Percentiles rank a stretch among this genome's conserved stretches.
phyloP scores from a whole-genome alignment of 371 early-diverging fungal species.

The Mucor irregularis region DNA sequence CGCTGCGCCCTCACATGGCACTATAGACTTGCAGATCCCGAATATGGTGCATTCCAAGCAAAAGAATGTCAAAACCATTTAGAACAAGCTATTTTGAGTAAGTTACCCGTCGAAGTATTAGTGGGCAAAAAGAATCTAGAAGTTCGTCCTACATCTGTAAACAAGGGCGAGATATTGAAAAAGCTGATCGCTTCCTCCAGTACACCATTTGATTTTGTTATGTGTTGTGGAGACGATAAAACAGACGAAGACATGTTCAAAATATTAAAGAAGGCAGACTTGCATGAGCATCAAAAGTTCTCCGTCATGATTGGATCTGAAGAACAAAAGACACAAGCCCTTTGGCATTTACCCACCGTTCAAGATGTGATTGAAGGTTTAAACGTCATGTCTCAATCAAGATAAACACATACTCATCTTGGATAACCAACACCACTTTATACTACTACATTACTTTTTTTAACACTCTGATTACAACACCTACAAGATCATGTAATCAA shows the following conservation, averaged over 20 bases:
- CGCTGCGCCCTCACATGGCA: slow-evolving; percentile 88
- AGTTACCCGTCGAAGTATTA: slow-evolving; percentile 91
- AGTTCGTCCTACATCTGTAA: slow-evolving; percentile 78
- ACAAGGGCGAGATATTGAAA: slow-evolving; percentile 94
- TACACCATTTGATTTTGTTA: slow-evolving; percentile 76
- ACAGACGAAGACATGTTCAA: slow-evolving; percentile 96
- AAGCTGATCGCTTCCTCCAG: slow-evolving; percentile 60
- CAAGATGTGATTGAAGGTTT: slow-evolving; percentile 49
- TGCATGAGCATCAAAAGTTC: slow-evolving; percentile 48
- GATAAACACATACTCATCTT: background rate
- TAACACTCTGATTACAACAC: no score
- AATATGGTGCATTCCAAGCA: slow-evolving; percentile 82
- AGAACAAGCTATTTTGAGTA: slow-evolving; percentile 83
- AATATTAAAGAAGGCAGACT: slow-evolving; percentile 45
- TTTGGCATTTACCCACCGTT: slow-evolving; percentile 70
- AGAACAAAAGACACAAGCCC: slow-evolving; percentile 77
- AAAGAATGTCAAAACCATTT: slow-evolving; percentile 93
- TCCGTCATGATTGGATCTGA: slow-evolving; percentile 75
- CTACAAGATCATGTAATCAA: no score
- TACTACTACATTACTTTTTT: no score
- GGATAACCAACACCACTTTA: no score
- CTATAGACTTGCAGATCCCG: slow-evolving; percentile 87
- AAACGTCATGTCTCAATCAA: slow-evolving; percentile 5
- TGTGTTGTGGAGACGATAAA: slow-evolving; percentile 93
- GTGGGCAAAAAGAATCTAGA: slow-evolving; percentile 97